Base-by-base conservation (phyloP, 2,329 filamentous ascomycete genomes). In the Colletotrichum sp. region DNA sequence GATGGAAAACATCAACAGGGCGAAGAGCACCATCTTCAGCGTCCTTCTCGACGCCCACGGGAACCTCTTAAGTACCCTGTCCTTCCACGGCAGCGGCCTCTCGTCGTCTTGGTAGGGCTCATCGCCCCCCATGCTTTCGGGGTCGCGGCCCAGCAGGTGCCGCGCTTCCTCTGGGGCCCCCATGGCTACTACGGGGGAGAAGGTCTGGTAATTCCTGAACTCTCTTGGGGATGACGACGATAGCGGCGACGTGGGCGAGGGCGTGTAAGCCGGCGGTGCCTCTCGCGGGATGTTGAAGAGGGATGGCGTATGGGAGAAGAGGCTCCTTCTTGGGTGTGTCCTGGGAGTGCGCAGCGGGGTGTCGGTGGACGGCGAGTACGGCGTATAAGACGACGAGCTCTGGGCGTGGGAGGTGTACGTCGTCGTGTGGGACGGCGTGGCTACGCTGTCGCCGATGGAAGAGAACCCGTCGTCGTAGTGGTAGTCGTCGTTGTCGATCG, bases 181-280 rank as follows among this genome's bases (percentile, higher is more conserved):
- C 88, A 90, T 90, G 30, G 72, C 83, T 69, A 21, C 10, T 52
- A 21, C 43, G 10, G 70, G 74, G 2, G 80, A 74, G 78, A 90
- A 88, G 9, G 88, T 89, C 74, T 83, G 86, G 79, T 90, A 89
- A 75, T 83, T 85, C 70, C 75, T 80, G 64, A 63, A 72, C 32
- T 71, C 71, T 18, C 81, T 77, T 9, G 83, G 81, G 14, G 85
- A 85, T 26, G 83, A 82, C 18, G 83, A 82, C 6, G 77, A 75
- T 4, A 78, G 73, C 79, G 74, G 74, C 14, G 74, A 76, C 13
- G 74, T 74, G 59, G 74, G 81, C 16, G 84, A 86, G 9, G 88
- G 87, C 4, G 86, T 87, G 79, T 90, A 90, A 12, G 89, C 89
- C 8, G 89, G 89, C 12, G 89, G 89, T 7, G 88, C 87, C 71